phyloP scores from a whole-genome alignment of 495 filamentous ascomycete genomes.

The Tuber microsphaerosporum region DNA sequence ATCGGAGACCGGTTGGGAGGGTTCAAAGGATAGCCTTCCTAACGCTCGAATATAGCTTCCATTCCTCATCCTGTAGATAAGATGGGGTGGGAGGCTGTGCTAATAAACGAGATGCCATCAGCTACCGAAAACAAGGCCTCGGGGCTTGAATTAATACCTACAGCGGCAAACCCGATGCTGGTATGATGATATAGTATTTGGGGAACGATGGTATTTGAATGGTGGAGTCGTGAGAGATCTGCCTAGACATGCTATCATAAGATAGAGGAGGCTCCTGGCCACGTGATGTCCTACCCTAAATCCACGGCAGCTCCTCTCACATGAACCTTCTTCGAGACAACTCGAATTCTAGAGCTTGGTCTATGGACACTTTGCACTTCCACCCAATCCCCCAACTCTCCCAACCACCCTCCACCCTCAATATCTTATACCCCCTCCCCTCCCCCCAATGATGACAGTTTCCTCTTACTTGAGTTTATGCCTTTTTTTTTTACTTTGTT shows the following conservation, averaged over 20 bases:
- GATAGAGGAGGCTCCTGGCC: not conserved
- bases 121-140: not conserved
- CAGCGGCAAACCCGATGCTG: not conserved
- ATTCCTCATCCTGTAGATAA: constrained; percentile 32
- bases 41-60: constrained; percentile 40
- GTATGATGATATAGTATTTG: not conserved
- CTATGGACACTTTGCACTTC: not conserved
- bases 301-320: not conserved
- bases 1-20: constrained; percentile 31
- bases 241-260: not conserved
- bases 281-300: not conserved
- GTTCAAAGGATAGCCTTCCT: constrained; percentile 40
- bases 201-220: not conserved
- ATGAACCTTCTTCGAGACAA: not conserved
- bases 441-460: not conserved
- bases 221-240: not conserved
- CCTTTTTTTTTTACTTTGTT: not conserved
- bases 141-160: not conserved
- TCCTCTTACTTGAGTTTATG: not conserved
- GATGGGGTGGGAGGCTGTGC: not conserved
- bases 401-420: not conserved
- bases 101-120: not conserved
- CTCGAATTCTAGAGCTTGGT: not conserved
- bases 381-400: not conserved
- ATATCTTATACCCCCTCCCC: not conserved